These are phyloP conservation scores for Oenanthe sinensis DNA, from an alignment of 129 eudicot species.

Conservation along the genomic window DNA sequence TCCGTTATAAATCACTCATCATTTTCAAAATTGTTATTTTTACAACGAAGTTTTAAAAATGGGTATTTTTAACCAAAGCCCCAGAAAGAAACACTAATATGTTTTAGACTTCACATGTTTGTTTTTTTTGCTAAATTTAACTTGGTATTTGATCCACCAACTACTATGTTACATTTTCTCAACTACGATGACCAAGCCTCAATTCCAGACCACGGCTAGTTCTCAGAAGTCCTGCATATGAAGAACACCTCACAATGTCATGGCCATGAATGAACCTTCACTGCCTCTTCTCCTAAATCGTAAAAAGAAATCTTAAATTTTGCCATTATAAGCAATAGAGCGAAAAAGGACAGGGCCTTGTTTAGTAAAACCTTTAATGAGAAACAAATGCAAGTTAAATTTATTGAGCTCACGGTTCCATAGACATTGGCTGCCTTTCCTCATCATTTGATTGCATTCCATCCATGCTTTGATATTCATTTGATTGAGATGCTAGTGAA, in stretches of 20 bases:
- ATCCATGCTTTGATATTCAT: background rate
- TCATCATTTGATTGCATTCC: slow-evolving; percentile 10
- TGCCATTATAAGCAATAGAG: background rate
- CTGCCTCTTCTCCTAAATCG: background rate
- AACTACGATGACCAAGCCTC: background rate
- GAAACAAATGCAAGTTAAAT: background rate
- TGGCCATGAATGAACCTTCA: background rate
- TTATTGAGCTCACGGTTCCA: background rate
- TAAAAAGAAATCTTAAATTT: background rate
- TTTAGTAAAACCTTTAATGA: background rate
- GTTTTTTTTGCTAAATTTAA: background rate
- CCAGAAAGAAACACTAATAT: background rate
- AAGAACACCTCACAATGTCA: background rate
- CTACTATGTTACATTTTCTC: background rate
- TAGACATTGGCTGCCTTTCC: background rate
- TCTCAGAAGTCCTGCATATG: background rate
- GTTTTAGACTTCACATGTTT: background rate
- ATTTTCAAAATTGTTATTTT: too few relatives aligned
- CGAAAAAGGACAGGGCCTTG: background rate
- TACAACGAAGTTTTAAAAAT: too few relatives aligned
- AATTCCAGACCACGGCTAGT: background rate
- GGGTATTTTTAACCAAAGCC: too few relatives aligned
- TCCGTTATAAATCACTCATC: too few relatives aligned
- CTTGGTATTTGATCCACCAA: background rate
- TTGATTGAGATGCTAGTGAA: background rate